A percentile compares a stretch with the other conserved stretches of the same genome.
Conservation (phyloP, 108 stramenopile species). For the Nannochloropsis gaditana region DNA sequence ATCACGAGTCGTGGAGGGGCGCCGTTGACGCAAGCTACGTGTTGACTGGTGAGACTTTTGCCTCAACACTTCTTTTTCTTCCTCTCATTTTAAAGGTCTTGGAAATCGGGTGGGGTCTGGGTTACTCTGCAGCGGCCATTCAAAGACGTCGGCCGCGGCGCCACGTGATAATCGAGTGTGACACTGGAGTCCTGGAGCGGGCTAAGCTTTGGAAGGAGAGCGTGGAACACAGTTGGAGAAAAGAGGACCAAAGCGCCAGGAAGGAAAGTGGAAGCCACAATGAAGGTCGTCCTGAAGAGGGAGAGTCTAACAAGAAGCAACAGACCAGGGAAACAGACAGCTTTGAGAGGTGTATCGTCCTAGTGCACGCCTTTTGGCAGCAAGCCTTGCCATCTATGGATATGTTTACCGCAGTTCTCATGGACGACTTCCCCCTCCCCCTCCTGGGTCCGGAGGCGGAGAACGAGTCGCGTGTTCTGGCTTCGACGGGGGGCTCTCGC, state of each 20-base stretch:
- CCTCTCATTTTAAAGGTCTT: conserved; percentile 22
- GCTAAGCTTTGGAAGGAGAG: conserved; percentile 28
- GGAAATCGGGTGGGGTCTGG: conserved; percentile 40
- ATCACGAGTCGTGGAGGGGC: too few species aligned
- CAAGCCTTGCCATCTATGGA: conserved; percentile 27
- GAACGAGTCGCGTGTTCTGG: neutral
- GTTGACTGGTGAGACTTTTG: too few species aligned
- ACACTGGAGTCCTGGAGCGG: conserved; percentile 27
- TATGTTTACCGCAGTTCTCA: conserved; percentile 32
- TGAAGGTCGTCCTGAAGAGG: neutral
- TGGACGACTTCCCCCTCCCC: conserved; percentile 37
- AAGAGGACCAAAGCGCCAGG: neutral
- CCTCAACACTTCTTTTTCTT: neutral
- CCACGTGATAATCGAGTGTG: conserved; percentile 37
- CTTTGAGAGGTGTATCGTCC: neutral
- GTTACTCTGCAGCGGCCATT: conserved; percentile 33
- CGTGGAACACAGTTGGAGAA: neutral
- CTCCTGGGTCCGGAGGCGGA: neutral
- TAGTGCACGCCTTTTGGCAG: conserved; percentile 43
- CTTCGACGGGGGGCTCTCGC: neutral
- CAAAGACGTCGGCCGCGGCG: conserved; percentile 30
- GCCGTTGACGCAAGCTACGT: too few species aligned
- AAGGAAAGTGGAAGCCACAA: neutral
- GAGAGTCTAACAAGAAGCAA: neutral
- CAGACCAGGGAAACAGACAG: neutral